A percentile compares a stretch with the other conserved stretches of the same genome.
Conservation (phyloP, 176 grass and related monocot species). For the Phoenix roebelenii region DNA sequence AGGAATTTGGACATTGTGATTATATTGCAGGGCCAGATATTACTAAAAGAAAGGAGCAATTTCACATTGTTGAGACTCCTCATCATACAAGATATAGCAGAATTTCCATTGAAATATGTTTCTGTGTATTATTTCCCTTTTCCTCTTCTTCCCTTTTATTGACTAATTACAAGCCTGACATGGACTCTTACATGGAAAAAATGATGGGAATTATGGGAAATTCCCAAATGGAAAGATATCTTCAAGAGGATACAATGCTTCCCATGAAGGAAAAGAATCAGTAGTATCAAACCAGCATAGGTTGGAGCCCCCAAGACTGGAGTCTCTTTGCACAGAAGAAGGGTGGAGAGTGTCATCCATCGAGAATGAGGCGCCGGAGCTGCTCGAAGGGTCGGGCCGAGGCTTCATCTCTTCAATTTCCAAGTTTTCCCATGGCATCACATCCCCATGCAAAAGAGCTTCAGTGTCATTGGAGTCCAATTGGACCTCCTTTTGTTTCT, state of each 20-base stretch:
- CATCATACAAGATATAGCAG: too few relatives aligned
- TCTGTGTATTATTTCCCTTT: too few relatives aligned
- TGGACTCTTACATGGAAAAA: too few relatives aligned
- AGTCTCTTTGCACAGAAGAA: too few relatives aligned
- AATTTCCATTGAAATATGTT: too few relatives aligned
- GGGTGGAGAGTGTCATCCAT: neutral
- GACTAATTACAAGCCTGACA: too few relatives aligned
- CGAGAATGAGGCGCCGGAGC: neutral
- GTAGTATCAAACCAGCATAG: too few relatives aligned
- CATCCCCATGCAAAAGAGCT: neutral
- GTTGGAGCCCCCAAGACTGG: neutral
- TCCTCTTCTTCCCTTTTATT: too few relatives aligned
- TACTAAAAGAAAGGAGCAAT: too few relatives aligned
- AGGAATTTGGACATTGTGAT: too few relatives aligned
- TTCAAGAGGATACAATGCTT: neutral
- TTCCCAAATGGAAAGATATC: neutral
- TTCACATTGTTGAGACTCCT: too few relatives aligned
- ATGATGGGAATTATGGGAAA: neutral
- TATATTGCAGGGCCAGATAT: too few relatives aligned
- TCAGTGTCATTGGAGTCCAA: neutral
- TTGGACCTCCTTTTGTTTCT: neutral
- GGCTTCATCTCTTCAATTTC: neutral
- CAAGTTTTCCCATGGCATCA: neutral
- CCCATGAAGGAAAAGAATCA: constrained; percentile 5
- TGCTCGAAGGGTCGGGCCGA: neutral